Conservation (phyloP, 768 basidiomycete species). For the Steccherinum ochraceum region DNA sequence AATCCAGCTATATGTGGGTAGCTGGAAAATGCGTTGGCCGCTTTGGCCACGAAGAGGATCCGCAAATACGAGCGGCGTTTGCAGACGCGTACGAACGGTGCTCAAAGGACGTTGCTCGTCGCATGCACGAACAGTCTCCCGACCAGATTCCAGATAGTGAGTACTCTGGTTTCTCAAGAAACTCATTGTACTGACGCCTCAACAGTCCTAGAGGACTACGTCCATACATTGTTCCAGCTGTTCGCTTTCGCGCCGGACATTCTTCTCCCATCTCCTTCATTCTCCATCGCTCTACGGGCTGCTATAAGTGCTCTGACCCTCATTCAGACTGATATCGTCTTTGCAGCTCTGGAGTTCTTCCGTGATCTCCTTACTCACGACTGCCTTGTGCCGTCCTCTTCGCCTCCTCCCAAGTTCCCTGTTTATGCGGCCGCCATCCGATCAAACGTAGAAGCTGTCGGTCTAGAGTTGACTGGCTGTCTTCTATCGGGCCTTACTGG, state of each 20-base stretch:
- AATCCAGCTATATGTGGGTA: constrained; percentile 91
- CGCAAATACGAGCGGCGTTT: constrained; percentile 50
- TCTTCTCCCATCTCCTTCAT: constrained; percentile 71
- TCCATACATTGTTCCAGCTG: constrained; percentile 72
- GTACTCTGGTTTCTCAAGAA: constrained; percentile 18
- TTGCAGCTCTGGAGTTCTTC: constrained; percentile 78
- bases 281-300: constrained; percentile 72
- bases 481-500: constrained; percentile 75
- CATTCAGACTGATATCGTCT: constrained; percentile 75
- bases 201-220: constrained; percentile 89
- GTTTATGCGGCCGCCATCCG: constrained; percentile 59
- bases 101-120: constrained; percentile 59
- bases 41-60: constrained; percentile 64
- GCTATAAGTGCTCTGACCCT: constrained; percentile 76
- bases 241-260: constrained; percentile 64
- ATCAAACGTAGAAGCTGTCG: constrained; percentile 59
- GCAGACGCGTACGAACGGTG: constrained; percentile 66
- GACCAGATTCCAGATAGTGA: constrained; percentile 84
- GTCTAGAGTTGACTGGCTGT: constrained; percentile 61
- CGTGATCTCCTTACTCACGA: constrained; percentile 72
- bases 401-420: constrained; percentile 52
- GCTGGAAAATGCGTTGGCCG: constrained; percentile 77
- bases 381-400: constrained; percentile 40
- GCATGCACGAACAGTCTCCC: constrained; percentile 65
- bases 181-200: background rate